Evolutionary conservation across 805 yeast genomes (phyloP).

Genomic region (Ogataea dorogensis): DNA sequence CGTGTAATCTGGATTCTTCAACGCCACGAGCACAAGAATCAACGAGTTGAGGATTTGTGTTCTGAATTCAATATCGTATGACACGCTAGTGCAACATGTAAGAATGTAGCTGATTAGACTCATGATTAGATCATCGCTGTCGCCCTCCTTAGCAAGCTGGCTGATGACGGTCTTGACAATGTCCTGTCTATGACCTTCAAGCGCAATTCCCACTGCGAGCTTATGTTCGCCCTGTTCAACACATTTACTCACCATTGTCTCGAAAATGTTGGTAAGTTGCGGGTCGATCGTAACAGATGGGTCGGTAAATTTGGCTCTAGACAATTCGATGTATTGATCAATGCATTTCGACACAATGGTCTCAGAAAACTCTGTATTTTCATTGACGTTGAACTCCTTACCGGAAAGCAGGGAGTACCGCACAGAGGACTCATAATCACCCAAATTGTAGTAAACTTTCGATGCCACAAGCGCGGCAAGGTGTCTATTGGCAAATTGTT

Average conservation of each 20-base stretch:
- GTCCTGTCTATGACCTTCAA: slow-evolving; percentile 86
- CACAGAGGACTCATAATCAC: slow-evolving; percentile 90
- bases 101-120: slow-evolving; percentile 69
- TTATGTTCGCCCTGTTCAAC: slow-evolving; percentile 65
- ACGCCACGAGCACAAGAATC: slow-evolving; percentile 55
- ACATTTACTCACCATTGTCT: slow-evolving; percentile 83
- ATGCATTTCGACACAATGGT: slow-evolving; percentile 93
- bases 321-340: slow-evolving; percentile 68
- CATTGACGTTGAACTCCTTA: slow-evolving; percentile 69
- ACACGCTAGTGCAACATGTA: slow-evolving; percentile 66
- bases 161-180: slow-evolving; percentile 61
- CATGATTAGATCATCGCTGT: slow-evolving; percentile 53
- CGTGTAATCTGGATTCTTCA: slow-evolving; percentile 74
- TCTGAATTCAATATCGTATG: slow-evolving; percentile 66
- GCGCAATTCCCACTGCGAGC: slow-evolving; percentile 84
- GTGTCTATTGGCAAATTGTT: slow-evolving; percentile 60
- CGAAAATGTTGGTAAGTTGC: slow-evolving; percentile 69
- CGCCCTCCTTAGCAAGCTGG: slow-evolving; percentile 32
- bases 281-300: slow-evolving; percentile 45
- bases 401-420: slow-evolving; percentile 86
- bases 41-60: slow-evolving; percentile 59
- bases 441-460: slow-evolving; percentile 85
- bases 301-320: slow-evolving; percentile 48
- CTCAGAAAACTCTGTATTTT: slow-evolving; percentile 82
- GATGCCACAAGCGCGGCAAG: slow-evolving; percentile 92